Percentiles rank a stretch among this genome's conserved stretches.
Conservation (phyloP, 495 filamentous ascomycete species). For the Penicillium subrubescens region DNA sequence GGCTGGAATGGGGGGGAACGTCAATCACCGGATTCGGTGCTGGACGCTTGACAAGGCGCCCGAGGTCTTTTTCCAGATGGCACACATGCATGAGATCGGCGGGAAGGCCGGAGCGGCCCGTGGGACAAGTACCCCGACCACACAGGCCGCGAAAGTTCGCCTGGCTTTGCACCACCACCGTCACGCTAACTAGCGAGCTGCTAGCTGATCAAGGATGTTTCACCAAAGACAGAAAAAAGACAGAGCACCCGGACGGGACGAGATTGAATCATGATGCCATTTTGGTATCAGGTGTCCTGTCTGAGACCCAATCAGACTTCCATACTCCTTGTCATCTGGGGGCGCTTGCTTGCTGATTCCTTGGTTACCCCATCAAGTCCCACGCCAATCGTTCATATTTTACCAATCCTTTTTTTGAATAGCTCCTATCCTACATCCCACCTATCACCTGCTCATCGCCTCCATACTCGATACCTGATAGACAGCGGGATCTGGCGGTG, state of each 20-base stretch:
- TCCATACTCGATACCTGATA: not conserved
- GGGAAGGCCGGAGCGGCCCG: conserved; percentile 51
- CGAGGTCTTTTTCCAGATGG: conserved; percentile 24
- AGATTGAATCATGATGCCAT: not conserved
- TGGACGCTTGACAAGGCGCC: conserved; percentile 4
- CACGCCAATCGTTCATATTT: not conserved
- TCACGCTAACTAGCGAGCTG: not conserved
- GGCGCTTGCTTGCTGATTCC: not conserved
- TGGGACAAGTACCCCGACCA: conserved; percentile 41
- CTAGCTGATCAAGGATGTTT: conserved; percentile 6
- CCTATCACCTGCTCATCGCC: not conserved
- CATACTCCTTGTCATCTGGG: not conserved
- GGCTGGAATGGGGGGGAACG: not conserved
- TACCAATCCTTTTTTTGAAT: not conserved
- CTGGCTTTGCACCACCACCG: not conserved
- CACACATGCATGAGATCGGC: conserved; percentile 52
- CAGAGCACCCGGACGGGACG: not conserved
- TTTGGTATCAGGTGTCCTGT: conserved; percentile 3
- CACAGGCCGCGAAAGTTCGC: conserved; percentile 22
- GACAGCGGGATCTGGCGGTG: conserved; percentile 20
- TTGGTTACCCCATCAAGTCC: not conserved
- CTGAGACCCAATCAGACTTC: conserved; percentile 1
- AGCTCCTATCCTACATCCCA: not conserved
- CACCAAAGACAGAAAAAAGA: not conserved
- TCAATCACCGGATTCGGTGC: not conserved